Percentiles rank a stretch among this genome's conserved stretches.
Conservation (phyloP, 257 asterid species). For the Petunia axillaris region DNA sequence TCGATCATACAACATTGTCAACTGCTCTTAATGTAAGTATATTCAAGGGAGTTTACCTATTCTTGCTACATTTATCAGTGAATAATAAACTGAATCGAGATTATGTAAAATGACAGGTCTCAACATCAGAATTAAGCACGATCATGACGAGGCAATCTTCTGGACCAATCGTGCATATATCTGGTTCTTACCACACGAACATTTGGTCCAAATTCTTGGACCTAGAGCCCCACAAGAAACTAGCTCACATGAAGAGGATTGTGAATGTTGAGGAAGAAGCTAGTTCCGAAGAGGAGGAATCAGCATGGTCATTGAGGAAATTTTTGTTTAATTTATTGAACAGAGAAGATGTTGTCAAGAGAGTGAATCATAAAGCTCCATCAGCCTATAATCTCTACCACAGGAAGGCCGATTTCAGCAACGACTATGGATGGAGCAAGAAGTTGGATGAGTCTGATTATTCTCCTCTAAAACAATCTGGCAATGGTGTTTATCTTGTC, state of each 20-base stretch:
- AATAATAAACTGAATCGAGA: neutral
- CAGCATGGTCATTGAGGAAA: slow-evolving; percentile 65
- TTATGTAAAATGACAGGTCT: slow-evolving; percentile 46
- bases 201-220: slow-evolving; percentile 59
- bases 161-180: slow-evolving; percentile 64
- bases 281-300: slow-evolving; percentile 17
- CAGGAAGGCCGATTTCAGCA: slow-evolving; percentile 57
- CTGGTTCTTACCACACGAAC: slow-evolving; percentile 42
- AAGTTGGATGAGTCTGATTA: slow-evolving; percentile 67
- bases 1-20: slow-evolving; percentile 39
- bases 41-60: neutral
- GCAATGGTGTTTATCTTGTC: slow-evolving; percentile 67
- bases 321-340: slow-evolving; percentile 41
- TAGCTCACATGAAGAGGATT: slow-evolving; percentile 55
- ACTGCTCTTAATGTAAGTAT: slow-evolving; percentile 73
- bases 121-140: slow-evolving; percentile 44
- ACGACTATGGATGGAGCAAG: slow-evolving; percentile 75
- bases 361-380: slow-evolving; percentile 38
- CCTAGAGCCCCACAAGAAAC: slow-evolving; percentile 42
- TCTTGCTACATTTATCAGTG: neutral
- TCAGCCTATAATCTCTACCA: slow-evolving; percentile 66
- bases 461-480: slow-evolving; percentile 54
- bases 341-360: slow-evolving; percentile 1
- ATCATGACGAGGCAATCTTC: slow-evolving; percentile 44
- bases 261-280: slow-evolving; percentile 25